These are phyloP conservation scores for Thielaviopsis ethacetica DNA, from an alignment of 2,329 filamentous ascomycete species.

Conservation along the genomic window DNA sequence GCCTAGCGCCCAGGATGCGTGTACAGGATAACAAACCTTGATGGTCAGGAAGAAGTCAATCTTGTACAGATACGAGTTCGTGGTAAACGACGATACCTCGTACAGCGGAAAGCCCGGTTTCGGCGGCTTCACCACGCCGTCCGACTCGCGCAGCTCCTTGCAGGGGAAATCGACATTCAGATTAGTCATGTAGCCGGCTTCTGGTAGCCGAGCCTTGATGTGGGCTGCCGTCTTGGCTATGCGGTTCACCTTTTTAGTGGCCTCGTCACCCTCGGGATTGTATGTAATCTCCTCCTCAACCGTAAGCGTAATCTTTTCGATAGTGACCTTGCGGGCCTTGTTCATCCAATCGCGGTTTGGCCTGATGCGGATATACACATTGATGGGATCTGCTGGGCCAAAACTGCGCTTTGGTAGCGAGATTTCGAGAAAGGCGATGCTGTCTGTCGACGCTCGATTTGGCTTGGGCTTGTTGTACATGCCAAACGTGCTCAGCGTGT, in stretches of 20 bases:
- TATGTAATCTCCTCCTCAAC: slow-evolving; percentile 99
- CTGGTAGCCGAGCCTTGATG: slow-evolving; percentile 72
- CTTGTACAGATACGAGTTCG: slow-evolving; percentile 85
- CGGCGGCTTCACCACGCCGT: slow-evolving; percentile 72
- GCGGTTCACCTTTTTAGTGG: slow-evolving; percentile 74
- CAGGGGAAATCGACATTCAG: slow-evolving; percentile 80
- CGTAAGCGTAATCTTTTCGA: slow-evolving; percentile 80
- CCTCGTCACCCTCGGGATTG: slow-evolving; percentile 93
- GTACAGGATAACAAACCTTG: slow-evolving; percentile 46
- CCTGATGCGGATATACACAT: slow-evolving; percentile 84
- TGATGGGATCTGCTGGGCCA: slow-evolving; percentile 85
- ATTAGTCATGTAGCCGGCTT: slow-evolving; percentile 85
- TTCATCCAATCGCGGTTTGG: slow-evolving; percentile 83
- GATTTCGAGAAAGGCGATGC: slow-evolving; percentile 79
- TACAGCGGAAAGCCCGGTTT: slow-evolving; percentile 83
- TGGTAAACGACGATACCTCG: slow-evolving; percentile 79
- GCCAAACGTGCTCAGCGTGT: slow-evolving; percentile 93
- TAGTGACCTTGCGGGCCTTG: slow-evolving; percentile 83
- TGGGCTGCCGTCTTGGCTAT: slow-evolving; percentile 69
- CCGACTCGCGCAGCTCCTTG: slow-evolving; percentile 71
- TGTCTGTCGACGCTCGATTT: slow-evolving; percentile 71
- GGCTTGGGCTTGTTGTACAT: slow-evolving; percentile 98
- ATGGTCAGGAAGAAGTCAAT: slow-evolving; percentile 94
- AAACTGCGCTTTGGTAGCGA: slow-evolving; percentile 93
- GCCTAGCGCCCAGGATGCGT: not conserved